phyloP scores from a whole-genome alignment of 2,329 filamentous ascomycete genomes.

The Helicocarpus griseus region DNA sequence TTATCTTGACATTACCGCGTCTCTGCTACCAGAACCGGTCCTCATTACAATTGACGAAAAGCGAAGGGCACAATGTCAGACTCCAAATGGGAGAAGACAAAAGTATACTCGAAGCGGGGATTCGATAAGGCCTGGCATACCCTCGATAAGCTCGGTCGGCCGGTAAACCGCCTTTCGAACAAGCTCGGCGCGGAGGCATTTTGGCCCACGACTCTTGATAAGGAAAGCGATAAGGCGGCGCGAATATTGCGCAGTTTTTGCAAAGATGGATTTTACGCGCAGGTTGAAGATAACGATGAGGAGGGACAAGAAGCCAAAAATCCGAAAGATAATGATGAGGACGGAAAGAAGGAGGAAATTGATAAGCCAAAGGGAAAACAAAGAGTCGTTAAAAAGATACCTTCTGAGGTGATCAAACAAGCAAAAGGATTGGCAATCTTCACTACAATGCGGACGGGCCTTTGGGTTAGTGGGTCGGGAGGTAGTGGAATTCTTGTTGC shows the following conservation, averaged over 20 bases:
- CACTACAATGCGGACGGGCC: slow-evolving; percentile 85
- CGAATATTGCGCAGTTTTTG: slow-evolving; percentile 85
- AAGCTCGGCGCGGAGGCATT: slow-evolving; percentile 74
- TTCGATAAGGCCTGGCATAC: slow-evolving; percentile 65
- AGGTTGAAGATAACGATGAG: slow-evolving; percentile 46
- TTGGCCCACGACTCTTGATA: slow-evolving; percentile 76
- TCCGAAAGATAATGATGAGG: not conserved
- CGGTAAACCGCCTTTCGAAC: slow-evolving; percentile 73
- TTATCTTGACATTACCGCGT: not conserved
- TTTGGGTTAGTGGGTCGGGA: slow-evolving; percentile 85
- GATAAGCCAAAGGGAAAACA: slow-evolving; percentile 52
- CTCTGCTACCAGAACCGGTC: not conserved
- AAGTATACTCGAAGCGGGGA: slow-evolving; percentile 49
- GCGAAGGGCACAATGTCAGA: not conserved
- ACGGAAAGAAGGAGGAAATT: slow-evolving; percentile 33
- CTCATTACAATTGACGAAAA: slow-evolving; percentile 4
- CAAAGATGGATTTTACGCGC: slow-evolving; percentile 62
- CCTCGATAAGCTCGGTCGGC: slow-evolving; percentile 60
- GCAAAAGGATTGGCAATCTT: slow-evolving; percentile 88
- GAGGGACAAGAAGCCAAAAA: slow-evolving; percentile 15
- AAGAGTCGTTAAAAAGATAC: slow-evolving; percentile 70
- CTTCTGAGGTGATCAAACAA: slow-evolving; percentile 72
- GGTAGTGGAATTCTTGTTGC: slow-evolving; percentile 82
- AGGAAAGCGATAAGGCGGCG: slow-evolving; percentile 85
- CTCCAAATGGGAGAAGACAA: slow-evolving; percentile 47